Base-by-base conservation (phyloP, 148 eudicot species). In the Agrostemma githago region DNA sequence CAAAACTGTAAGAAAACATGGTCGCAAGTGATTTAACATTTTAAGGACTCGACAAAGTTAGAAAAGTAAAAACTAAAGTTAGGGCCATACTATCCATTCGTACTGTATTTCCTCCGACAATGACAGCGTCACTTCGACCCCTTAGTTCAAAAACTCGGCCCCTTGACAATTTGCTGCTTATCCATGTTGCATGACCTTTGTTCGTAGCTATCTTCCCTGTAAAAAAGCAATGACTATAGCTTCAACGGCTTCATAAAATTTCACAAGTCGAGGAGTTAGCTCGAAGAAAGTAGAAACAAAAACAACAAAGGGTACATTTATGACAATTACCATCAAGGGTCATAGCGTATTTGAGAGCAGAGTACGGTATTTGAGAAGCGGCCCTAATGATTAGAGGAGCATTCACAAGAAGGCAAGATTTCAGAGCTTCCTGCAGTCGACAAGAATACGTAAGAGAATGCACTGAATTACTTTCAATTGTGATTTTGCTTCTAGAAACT, bases 101-200 rank as follows among this genome's bases (percentile, higher is more conserved):
- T 44, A 95, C 93, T 73, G 97, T 95, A 77, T 95, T 95, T 83
- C 98, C 98, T 79, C 98, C 98, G 46, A 92, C 98, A 77, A 95
- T 85, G 76, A 95, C 83, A 77, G 97, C 98, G 83, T 95, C 98
- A 66, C 96, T 87, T 81, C 96, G 87, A 61, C 97, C 98, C 77
- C 98, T 89, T 63, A 95, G 74, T 75, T 89, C 98, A 89, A 90
- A 89, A 67, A 95, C 98, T 20, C 90, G 89, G 14, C 79, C 80
- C 81, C 98, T 90, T 41, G 98, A 95, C 72, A 65, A 61, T 65
- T 83, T 86, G 84, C 93, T 87, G 77, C 97, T 95, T 79, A 95
- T 95, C 98, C 96, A 95, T n/a, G 90, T 77, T 14, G 98, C 95
- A 83, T 92, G 97, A 20, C 97, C 98, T 74, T 85, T 90, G 58